These are phyloP conservation scores for Colletotrichum abscissum DNA, from an alignment of 2,329 filamentous ascomycete species.

Conservation along the genomic window DNA sequence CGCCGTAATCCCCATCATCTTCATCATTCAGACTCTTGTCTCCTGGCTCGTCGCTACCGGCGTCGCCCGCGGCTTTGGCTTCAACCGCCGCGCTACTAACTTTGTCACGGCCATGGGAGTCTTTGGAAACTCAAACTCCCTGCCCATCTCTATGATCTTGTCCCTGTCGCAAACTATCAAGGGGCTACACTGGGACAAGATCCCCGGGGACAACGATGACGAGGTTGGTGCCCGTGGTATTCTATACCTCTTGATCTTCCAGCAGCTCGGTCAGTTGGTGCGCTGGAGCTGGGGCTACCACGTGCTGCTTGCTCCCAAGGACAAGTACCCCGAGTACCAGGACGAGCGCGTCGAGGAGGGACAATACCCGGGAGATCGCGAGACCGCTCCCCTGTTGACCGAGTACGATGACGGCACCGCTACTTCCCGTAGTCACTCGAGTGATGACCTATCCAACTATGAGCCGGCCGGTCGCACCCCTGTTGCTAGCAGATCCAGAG, in stretches of 20 bases:
- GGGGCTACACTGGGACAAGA: constrained; percentile 92
- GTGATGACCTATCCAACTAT: constrained; percentile 59
- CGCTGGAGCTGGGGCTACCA: constrained; percentile 99
- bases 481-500: constrained; percentile 59
- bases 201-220: constrained; percentile 93
- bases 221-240: constrained; percentile 95
- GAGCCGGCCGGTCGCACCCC: constrained; percentile 68
- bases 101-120: constrained; percentile 98
- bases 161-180: constrained; percentile 92
- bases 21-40: constrained; percentile 85
- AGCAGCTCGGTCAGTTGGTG: constrained; percentile 94
- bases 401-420: constrained; percentile 56
- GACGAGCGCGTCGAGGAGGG: constrained; percentile 66
- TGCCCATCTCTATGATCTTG: constrained; percentile 95
- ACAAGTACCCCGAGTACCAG: constrained; percentile 75
- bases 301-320: constrained; percentile 87
- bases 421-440: constrained; percentile 39
- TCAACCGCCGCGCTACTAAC: constrained; percentile 87
- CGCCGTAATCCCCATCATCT: constrained; percentile 95
- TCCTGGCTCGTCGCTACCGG: constrained; percentile 82
- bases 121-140: constrained; percentile 97
- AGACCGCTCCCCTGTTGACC: constrained; percentile 57
- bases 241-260: constrained; percentile 95
- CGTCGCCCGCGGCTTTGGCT: constrained; percentile 80
- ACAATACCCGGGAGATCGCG: constrained; percentile 66